A percentile compares a stretch with the other conserved stretches of the same genome.
Evolutionary conservation across 768 basidiomycete species (phyloP).

Genomic region (Boletus sp.): DNA sequence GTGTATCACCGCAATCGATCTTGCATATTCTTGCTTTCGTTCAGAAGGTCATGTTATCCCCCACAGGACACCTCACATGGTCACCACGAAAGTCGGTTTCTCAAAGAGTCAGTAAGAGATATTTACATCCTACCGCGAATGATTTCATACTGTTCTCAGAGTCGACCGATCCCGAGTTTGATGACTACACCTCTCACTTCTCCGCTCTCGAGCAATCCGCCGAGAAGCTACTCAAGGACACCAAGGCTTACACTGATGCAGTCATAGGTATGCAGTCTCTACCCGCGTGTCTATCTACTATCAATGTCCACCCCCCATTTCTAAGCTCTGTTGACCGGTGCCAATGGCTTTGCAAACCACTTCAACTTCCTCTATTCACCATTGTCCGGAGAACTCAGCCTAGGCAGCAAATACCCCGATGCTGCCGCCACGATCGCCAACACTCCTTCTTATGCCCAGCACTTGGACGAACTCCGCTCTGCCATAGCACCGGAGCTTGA

Average conservation of each 20-base stretch:
- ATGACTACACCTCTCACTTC: constrained; percentile 82
- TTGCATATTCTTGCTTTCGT: not conserved
- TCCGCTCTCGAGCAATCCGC: constrained; percentile 69
- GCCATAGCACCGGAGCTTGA: constrained; percentile 88
- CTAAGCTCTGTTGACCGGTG: constrained; percentile 63
- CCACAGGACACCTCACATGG: constrained; percentile 81
- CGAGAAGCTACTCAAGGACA: constrained; percentile 91
- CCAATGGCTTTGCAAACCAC: constrained; percentile 60
- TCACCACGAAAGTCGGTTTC: constrained; percentile 87
- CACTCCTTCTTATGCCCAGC: constrained; percentile 64
- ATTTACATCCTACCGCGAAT: not conserved
- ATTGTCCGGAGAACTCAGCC: constrained; percentile 71
- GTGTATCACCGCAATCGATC: constrained; percentile 6
- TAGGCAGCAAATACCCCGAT: constrained; percentile 75
- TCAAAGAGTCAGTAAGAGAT: constrained; percentile 70
- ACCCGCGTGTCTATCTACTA: not conserved
- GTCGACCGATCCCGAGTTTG: constrained; percentile 85
- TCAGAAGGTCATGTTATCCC: constrained; percentile 4
- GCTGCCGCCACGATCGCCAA: constrained; percentile 74
- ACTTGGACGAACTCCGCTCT: constrained; percentile 80
- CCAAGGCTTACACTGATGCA: constrained; percentile 80
- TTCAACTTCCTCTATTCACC: constrained; percentile 63
- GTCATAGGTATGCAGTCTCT: constrained; percentile 51
- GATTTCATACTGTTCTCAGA: constrained; percentile 38
- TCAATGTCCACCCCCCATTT: constrained; percentile 1